Base-by-base conservation (phyloP, 139 green algal species). In the Coelastrella sp. region DNA sequence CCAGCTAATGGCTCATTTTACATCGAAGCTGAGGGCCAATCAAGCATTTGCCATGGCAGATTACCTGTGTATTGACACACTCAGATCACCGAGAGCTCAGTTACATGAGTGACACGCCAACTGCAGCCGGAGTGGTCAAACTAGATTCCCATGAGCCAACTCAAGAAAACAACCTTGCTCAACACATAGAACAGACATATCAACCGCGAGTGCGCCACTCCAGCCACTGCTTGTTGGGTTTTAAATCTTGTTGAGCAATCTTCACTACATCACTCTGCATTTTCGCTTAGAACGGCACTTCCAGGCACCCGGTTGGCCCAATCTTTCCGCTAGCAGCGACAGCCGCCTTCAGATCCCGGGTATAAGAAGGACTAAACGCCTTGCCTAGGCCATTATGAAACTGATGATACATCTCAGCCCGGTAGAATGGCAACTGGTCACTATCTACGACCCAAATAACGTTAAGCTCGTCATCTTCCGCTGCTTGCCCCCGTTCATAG, bases 341-440 rank as follows among this genome's bases (percentile, higher is more conserved):
- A 0, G 13, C 20, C 8, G 92, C 76, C 80, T 96, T 96, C 23
- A 96, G 61, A 60, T 96, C 93, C 8, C 88, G 87, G 0, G 92
- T 95, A 92, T 98, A 97, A 3, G 92, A 75, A 22, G 73, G 73
- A 16, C 57, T 71, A 23, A 91, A 83, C 13, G n/a, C 73, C 86
- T 82, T 94, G 81, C 93, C 93, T 8, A 97, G 94, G 17, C 95
- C 96, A 79, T 96, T 93, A 94, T 99, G 97, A 92, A 97, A 98
- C 93, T 99, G 97, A 90, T 99, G 97, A 93, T 98, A 99, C 83
- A 83, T 20, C 92, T 99, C 97, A 4, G 97, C 97, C 6, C 82
- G n/a, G 93, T 98, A 94, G 90, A 98, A 98, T 13, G 94, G 94
- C 76, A 98, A 89, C 81, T 90, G 47, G 73, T 90, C 88, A 32